These are phyloP conservation scores for Trapa incisa DNA, from an alignment of 345 rosid genomes.

Conservation along the genomic window DNA sequence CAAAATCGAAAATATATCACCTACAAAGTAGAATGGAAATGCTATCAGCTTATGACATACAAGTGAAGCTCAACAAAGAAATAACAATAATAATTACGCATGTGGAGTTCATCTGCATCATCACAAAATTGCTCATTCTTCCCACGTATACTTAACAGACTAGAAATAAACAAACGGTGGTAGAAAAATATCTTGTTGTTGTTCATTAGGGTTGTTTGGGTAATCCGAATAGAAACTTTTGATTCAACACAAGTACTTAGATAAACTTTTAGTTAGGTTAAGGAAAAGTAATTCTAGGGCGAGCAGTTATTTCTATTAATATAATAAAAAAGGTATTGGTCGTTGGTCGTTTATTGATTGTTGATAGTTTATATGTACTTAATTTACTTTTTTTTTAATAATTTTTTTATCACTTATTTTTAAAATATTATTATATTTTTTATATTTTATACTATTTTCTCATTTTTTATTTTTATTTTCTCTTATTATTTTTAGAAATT, in stretches of 20 bases:
- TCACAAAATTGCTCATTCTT: background rate
- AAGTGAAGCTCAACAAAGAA: too few species aligned
- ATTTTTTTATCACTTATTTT: too few species aligned
- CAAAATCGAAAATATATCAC: conserved; percentile 27
- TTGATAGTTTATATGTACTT: too few species aligned
- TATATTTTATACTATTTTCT: too few species aligned
- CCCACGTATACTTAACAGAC: background rate
- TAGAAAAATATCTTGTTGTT: conserved; percentile 29
- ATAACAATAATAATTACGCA: too few species aligned
- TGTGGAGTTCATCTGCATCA: too few species aligned
- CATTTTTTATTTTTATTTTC: too few species aligned
- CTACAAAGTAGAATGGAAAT: conserved; percentile 21
- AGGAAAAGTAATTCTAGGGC: conserved; percentile 40
- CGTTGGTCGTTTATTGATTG: too few species aligned
- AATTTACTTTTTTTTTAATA: too few species aligned
- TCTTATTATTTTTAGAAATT: too few species aligned
- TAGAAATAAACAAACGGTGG: background rate
- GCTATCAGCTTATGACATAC: background rate
- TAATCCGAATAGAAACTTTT: conserved; percentile 48
- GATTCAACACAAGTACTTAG: conserved; percentile 44
- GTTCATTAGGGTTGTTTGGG: conserved; percentile 20
- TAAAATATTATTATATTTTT: too few species aligned
- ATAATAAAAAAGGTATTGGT: conserved; percentile 37
- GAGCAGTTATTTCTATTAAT: conserved; percentile 69
- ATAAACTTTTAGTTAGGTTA: conserved; percentile 39